Percentiles rank a stretch among this genome's conserved stretches.
Evolutionary conservation across 176 grass and related monocot species (phyloP).

Genomic region (Saccharum spontaneum): DNA sequence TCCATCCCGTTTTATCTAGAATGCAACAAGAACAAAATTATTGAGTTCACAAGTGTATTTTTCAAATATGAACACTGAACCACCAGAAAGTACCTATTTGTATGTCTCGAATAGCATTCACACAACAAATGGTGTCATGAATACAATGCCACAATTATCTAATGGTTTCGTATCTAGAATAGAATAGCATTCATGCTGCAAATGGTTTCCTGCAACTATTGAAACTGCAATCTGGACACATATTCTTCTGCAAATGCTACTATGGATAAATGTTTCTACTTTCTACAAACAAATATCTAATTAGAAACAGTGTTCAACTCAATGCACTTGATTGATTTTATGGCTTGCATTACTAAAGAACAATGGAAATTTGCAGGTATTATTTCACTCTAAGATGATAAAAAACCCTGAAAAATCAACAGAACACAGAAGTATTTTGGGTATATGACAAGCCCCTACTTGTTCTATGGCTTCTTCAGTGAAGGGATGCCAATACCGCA

Average conservation of each 20-base stretch:
- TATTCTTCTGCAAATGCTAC: constrained; percentile 18
- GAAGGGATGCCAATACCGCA: constrained; percentile 99
- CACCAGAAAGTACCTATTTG: not conserved
- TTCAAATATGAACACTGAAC: not conserved
- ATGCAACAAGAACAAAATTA: constrained; percentile 29
- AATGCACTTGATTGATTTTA: not conserved
- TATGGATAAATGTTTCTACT: not conserved
- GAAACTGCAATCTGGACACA: constrained; percentile 10
- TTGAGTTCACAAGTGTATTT: not conserved
- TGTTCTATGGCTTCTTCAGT: constrained; percentile 99
- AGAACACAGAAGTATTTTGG: constrained; percentile 20
- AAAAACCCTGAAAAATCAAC: not conserved
- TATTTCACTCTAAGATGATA: constrained; percentile 6
- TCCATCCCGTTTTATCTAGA: constrained; percentile 88
- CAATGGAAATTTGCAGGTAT: not conserved
- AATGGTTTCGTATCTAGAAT: not conserved
- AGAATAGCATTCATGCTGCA: not conserved
- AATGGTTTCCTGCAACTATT: not conserved
- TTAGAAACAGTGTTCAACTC: constrained; percentile 9
- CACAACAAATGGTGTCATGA: not conserved
- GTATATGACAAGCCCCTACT: constrained; percentile 40
- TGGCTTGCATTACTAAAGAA: constrained; percentile 5
- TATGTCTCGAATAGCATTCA: constrained; percentile 25
- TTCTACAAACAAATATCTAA: not conserved
- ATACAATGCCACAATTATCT: not conserved